Evolutionary conservation across 257 asterid genomes (phyloP).

Genomic region (Fraxinus quadrangulata): DNA sequence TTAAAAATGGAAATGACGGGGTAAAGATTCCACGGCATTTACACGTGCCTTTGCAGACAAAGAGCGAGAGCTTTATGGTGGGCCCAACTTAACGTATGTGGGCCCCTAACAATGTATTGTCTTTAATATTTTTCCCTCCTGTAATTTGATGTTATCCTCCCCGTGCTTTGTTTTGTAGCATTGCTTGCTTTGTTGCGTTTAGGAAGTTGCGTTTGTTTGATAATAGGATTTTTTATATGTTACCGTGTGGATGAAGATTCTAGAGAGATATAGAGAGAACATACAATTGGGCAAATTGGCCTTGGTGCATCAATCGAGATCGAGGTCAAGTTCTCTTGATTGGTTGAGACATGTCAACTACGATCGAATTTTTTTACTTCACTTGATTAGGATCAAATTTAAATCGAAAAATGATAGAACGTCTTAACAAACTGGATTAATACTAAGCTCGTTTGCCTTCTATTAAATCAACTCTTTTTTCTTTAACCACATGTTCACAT

Average conservation of each 20-base stretch:
- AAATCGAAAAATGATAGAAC: not conserved
- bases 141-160: too few species aligned
- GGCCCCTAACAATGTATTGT: not conserved
- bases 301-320: not conserved
- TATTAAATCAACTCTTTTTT: too few species aligned
- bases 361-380: too few species aligned
- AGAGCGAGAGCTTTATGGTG: constrained; percentile 1
- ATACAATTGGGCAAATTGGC: too few species aligned
- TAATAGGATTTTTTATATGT: too few species aligned
- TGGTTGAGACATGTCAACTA: not conserved
- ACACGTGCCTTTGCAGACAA: constrained; percentile 15
- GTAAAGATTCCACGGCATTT: constrained; percentile 38
- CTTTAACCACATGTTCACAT: too few species aligned
- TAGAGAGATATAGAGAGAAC: too few species aligned
- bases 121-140: not conserved
- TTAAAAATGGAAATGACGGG: constrained; percentile 13
- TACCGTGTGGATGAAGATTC: too few species aligned
- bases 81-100: constrained; percentile 18
- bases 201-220: not conserved
- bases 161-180: not conserved
- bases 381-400: too few species aligned
- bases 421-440: too few species aligned
- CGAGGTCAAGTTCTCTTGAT: not conserved
- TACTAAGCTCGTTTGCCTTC: too few species aligned
- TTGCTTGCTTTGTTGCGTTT: not conserved